Evolutionary conservation across 2,329 filamentous ascomycete species (phyloP), one percentile per base, ranked within the genome.

Genomic region (Orbilia oligospora): DNA sequence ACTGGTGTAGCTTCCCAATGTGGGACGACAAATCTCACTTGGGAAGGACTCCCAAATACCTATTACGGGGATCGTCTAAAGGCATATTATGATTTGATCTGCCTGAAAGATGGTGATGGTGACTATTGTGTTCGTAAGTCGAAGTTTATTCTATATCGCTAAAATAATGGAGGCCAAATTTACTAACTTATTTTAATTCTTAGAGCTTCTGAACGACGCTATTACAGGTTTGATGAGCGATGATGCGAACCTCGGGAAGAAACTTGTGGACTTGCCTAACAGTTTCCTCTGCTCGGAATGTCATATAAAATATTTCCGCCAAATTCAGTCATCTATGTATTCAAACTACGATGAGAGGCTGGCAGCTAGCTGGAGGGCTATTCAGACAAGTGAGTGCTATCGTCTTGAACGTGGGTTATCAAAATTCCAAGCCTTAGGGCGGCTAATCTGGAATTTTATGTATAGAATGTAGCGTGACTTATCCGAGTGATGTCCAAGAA

Each of bases 221-320:
- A 61, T 61, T 44, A n/a, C 12, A 18, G 22, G 24, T 44, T n/a
- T 61, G 36, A 61, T 61, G 56, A 44, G 36, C 20, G 56, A 61
- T 10, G 56, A 44, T n/a, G 44, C 56, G 27, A 61, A 61, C 14
- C 56, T 61, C 2, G 36, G 56, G 3, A 61, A 61, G 36, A 61
- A 61, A 8, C 56, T 61, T 10, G 56, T 41, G 20, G 56, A 61
- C 20, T 30, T 61, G 9, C 56, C 56, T 2, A 44, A 22, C 5
- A 61, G 56, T 9, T 44, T 61, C 36, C 56, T 61, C 0, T 61
- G 56, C 20, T 61, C 56, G 36, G 36, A 61, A 27, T 61, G 56
- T 14, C 56, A 61, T 61, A 61, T 61, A 14, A 61, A 61, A 20
- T 61, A 61, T 61, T 61, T 61, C 22, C 56, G 56, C n/a, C 56